Conservation (phyloP, 2,329 filamentous ascomycete species). For the Pyrenophora seminiperda region DNA sequence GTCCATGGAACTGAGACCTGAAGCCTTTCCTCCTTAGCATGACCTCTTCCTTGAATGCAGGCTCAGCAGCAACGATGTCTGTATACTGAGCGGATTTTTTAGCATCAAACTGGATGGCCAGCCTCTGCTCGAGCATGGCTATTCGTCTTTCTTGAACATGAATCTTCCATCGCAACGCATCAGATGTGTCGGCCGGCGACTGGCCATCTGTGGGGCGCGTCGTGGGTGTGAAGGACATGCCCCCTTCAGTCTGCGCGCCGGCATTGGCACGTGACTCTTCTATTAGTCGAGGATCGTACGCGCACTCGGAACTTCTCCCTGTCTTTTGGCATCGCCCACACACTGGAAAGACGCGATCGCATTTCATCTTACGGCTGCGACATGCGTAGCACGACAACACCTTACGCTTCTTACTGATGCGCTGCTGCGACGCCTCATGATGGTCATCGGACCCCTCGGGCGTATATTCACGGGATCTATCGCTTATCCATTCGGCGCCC, state of each 20-base stretch:
- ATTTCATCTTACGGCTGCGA: slow-evolving; percentile 55
- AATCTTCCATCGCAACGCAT: slow-evolving; percentile 36
- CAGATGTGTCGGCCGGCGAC: slow-evolving; percentile 11
- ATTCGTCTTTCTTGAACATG: slow-evolving; percentile 40
- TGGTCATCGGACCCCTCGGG: slow-evolving; percentile 29
- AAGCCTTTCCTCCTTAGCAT: slow-evolving; percentile 52
- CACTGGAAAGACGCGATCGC: slow-evolving; percentile 53
- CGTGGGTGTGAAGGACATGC: slow-evolving; percentile 5
- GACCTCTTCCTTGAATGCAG: slow-evolving; percentile 42
- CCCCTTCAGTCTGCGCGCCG: slow-evolving; percentile 29
- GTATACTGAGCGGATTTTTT: slow-evolving; percentile 24
- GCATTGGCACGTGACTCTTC: slow-evolving; percentile 36
- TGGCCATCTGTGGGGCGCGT: slow-evolving; percentile 10
- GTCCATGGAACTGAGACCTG: slow-evolving; percentile 54
- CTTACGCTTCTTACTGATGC: slow-evolving; percentile 50
- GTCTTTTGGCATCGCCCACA: slow-evolving; percentile 53
- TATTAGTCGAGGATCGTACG: slow-evolving; percentile 48
- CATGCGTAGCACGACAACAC: slow-evolving; percentile 56
- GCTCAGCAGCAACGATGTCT: slow-evolving; percentile 21
- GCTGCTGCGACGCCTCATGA: slow-evolving; percentile 45
- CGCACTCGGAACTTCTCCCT: slow-evolving; percentile 50
- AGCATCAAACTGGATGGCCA: slow-evolving; percentile 29
- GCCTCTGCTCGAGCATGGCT: slow-evolving; percentile 37
- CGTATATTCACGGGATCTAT: slow-evolving; percentile 40
- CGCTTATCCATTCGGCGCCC: slow-evolving; percentile 25